These are phyloP conservation scores for Ustilago xerochloae DNA, from an alignment of 1,284 basidiomycete genomes.

Conservation along the genomic window DNA sequence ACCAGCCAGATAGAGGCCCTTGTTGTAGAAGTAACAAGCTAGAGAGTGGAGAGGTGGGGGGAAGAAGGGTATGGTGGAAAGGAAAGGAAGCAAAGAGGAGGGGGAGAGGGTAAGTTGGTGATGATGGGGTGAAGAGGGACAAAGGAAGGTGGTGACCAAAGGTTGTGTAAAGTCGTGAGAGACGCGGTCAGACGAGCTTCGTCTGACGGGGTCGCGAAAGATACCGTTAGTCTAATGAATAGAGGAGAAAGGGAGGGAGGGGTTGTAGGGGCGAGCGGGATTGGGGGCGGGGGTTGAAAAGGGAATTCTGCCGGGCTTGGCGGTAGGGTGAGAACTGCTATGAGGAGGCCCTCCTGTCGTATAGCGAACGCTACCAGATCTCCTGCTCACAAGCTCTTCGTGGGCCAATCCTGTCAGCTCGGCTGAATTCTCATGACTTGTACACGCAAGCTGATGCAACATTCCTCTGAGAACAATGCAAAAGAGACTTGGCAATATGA, in stretches of 20 bases:
- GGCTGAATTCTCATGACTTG: no score
- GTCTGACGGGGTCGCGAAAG: not conserved
- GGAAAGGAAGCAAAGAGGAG: constrained; percentile 6
- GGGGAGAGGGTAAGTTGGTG: not conserved
- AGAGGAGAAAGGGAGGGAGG: not conserved
- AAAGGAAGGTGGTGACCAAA: not conserved
- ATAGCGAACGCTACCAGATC: constrained; percentile 4
- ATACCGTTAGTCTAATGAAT: not conserved
- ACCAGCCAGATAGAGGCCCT: constrained; percentile 44
- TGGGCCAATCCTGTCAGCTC: no score
- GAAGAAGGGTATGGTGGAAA: not conserved
- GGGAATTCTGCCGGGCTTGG: constrained; percentile 11
- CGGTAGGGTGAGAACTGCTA: constrained; percentile 12
- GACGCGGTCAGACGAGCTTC: constrained; percentile 4
- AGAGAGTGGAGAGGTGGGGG: not conserved
- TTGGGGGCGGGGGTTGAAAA: constrained; percentile 14
- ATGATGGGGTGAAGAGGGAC: constrained; percentile 2
- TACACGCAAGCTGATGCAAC: no score
- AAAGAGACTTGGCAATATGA: not conserved
- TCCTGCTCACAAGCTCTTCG: not conserved
- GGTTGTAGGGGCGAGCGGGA: not conserved
- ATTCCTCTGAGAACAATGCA: constrained; percentile 1
- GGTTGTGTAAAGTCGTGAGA: not conserved
- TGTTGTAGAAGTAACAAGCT: constrained; percentile 7
- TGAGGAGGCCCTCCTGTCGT: constrained; percentile 3